Conservation (phyloP, 139 green algal species). For the Haematococcus lacustris region DNA sequence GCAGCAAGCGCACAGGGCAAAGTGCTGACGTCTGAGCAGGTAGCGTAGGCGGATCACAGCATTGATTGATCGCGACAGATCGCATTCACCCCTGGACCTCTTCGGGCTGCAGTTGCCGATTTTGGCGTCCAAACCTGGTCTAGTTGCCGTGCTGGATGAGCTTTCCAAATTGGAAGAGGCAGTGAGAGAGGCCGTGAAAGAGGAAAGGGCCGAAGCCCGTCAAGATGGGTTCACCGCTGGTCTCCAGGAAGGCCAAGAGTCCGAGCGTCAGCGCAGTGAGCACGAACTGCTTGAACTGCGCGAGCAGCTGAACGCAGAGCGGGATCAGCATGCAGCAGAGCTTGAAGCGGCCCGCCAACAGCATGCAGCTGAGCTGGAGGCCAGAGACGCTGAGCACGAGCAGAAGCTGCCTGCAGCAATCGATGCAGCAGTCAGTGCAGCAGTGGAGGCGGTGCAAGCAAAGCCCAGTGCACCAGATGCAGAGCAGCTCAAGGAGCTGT, state of each 20-base stretch:
- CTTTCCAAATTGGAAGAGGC: constrained; percentile 11
- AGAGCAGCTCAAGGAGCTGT: constrained; percentile 9
- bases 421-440: constrained; percentile 11
- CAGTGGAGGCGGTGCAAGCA: constrained; percentile 5
- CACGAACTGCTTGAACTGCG: no score
- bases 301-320: constrained; percentile 2
- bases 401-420: not conserved
- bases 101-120: not conserved
- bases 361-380: no score
- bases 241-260: no score
- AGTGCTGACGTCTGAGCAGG: constrained; percentile 2
- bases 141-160: constrained; percentile 19
- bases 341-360: not conserved
- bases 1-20: not conserved
- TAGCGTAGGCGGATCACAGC: not conserved
- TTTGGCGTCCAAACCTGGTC: constrained; percentile 8
- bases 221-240: no score
- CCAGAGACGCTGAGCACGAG: no score
- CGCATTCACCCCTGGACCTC: not conserved
- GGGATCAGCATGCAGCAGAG: constrained; percentile 11
- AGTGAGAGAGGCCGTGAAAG: constrained; percentile 8
- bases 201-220: not conserved
- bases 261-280: not conserved
- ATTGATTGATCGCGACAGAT: not conserved
- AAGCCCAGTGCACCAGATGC: constrained; percentile 4